Evolutionary conservation across 805 yeast genomes (phyloP), one percentile per base, ranked within the genome.

Genomic region (Candida ortonii): DNA sequence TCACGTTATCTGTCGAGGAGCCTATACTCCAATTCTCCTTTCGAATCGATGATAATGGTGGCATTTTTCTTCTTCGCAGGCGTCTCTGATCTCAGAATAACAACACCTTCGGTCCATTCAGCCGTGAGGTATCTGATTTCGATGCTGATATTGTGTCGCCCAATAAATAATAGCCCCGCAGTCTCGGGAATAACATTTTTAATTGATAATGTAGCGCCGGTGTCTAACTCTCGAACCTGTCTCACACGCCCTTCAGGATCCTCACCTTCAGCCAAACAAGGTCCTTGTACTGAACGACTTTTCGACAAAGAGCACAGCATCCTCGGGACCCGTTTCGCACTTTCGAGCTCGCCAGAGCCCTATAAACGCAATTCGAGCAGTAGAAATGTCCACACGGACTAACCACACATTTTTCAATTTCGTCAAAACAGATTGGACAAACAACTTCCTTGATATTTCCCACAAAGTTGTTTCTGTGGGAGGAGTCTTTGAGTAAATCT

Each of bases 311-410:
- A 1, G 64, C 57, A 41, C 66, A 61, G 12, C 47, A 36, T 1
- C 66, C 66, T 7, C 48, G 33, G 8, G 49, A 43, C 3, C 47
- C 31, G 13, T 43, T 47, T 4, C 49, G 42, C 12, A 46, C 52
- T 38, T 46, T 68, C 23, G 75, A 75, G 47, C 63, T 65, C 9
- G 73, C 70, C 21, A 72, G 67, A 53, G 70, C 70, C 41, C 64
- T 59, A 41, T 70, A 76, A 4, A 72, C 59, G 49, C 82, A 77
- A 17, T 67, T 68, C 5, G 68, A 61, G 46, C 83, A 77, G 46
- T 68, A 76, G 3, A 71, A 57, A 50, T 77, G 83, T 0, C 83
- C 83, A 55, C 83, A 77, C 0, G 73, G 70, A 3, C 76, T 62
- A 12, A 70, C 69, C 19, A 67, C 64, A 2, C 79, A 69, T 6